phyloP scores from a whole-genome alignment of 2,329 filamentous ascomycete genomes.

The Monosporascus ibericus region DNA sequence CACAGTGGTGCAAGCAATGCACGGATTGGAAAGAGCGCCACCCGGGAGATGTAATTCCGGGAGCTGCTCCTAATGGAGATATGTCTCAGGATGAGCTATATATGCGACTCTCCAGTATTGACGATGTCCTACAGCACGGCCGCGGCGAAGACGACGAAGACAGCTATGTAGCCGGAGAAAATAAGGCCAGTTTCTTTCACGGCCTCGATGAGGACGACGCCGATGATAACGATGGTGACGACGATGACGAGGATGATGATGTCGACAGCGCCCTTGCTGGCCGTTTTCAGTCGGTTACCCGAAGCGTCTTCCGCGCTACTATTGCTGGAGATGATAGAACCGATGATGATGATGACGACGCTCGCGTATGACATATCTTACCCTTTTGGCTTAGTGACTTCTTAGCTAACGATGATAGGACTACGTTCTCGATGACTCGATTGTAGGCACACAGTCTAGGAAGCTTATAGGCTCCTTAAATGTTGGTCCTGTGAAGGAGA shows the following conservation, averaged over 20 bases:
- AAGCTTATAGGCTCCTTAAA: not conserved
- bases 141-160: not conserved
- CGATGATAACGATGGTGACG: not conserved
- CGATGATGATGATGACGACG: not conserved
- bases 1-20: conserved; percentile 30
- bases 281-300: not conserved
- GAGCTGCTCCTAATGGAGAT: conserved; percentile 13
- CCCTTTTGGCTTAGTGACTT: not conserved
- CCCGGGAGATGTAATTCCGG: conserved; percentile 17
- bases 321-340: conserved; percentile 1
- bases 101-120: not conserved
- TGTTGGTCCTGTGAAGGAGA: not conserved
- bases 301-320: not conserved
- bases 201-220: not conserved
- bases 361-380: not conserved
- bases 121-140: not conserved
- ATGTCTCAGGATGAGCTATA: conserved; percentile 3
- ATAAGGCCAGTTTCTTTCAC: not conserved
- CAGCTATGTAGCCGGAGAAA: too few relatives aligned
- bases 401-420: not conserved
- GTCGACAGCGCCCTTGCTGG: conserved; percentile 1
- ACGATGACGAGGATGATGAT: conserved; percentile 4
- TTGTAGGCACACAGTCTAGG: not conserved
- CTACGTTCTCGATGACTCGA: not conserved
- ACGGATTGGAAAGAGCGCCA: conserved; percentile 23